These are phyloP conservation scores for Euclidium syriacum DNA, from an alignment of 345 rosid genomes.

Conservation along the genomic window DNA sequence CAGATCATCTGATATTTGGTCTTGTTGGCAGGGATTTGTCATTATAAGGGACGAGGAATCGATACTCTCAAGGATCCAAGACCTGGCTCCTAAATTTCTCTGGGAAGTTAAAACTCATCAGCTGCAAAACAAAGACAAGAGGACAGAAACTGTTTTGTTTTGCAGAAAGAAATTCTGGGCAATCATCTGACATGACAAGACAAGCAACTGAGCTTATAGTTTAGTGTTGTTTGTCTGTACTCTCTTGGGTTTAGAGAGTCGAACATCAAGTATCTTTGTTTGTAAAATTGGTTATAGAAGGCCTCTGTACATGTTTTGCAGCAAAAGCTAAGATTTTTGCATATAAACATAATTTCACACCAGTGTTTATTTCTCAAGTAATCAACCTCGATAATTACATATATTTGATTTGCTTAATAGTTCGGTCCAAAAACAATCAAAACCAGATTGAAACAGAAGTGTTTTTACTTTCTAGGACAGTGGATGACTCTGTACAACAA, in stretches of 20 bases:
- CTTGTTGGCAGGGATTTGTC: conserved; percentile 67
- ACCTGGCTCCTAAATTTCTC: conserved; percentile 62
- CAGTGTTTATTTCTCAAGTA: neutral
- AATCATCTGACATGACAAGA: conserved; percentile 28
- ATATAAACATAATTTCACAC: neutral
- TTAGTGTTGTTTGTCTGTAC: neutral
- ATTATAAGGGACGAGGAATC: conserved; percentile 77
- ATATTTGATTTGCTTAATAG: neutral
- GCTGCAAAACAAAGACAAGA: conserved; percentile 53
- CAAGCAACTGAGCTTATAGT: neutral
- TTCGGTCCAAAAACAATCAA: conserved; percentile 4
- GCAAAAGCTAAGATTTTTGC: neutral
- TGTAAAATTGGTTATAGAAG: neutral
- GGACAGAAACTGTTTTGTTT: conserved; percentile 54
- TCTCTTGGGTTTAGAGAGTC: neutral
- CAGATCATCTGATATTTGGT: neutral
- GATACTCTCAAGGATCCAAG: conserved; percentile 45
- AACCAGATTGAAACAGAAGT: neutral
- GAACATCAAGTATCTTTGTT: neutral
- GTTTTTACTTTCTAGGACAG: neutral
- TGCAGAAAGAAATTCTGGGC: conserved; percentile 92
- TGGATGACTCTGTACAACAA: conserved; percentile 7
- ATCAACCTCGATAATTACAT: neutral
- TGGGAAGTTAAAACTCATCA: conserved; percentile 75
- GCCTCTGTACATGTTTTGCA: conserved; percentile 1